These are phyloP conservation scores for Neospermospora avenae DNA, from an alignment of 2,329 filamentous ascomycete genomes.

Conservation along the genomic window DNA sequence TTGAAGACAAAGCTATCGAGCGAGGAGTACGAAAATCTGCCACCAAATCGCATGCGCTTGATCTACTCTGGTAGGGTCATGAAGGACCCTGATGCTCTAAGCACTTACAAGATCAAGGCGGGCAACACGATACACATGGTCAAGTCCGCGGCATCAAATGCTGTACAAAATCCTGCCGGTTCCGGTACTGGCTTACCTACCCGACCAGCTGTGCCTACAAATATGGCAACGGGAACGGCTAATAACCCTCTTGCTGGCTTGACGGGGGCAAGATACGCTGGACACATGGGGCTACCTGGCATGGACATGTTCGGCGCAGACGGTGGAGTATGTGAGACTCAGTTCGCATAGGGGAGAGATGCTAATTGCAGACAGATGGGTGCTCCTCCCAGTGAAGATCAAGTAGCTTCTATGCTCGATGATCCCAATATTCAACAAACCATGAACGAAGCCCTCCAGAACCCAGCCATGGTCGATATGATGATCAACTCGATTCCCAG, in stretches of 20 bases:
- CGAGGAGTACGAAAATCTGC: constrained; percentile 79
- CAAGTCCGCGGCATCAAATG: constrained; percentile 81
- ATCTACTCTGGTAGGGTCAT: constrained; percentile 97
- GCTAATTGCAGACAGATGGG: constrained; percentile 66
- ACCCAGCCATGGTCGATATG: constrained; percentile 91
- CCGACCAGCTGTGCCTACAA: constrained; percentile 62
- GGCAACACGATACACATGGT: constrained; percentile 96
- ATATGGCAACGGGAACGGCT: constrained; percentile 77
- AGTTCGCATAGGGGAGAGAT: neutral
- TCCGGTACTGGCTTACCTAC: constrained; percentile 41
- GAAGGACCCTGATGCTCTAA: constrained; percentile 87
- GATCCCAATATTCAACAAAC: constrained; percentile 83
- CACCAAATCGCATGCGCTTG: constrained; percentile 83
- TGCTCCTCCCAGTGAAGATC: constrained; percentile 75
- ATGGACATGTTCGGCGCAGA: constrained; percentile 90
- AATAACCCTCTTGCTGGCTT: constrained; percentile 88
- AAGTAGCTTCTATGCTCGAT: constrained; percentile 79
- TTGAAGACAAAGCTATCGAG: constrained; percentile 86
- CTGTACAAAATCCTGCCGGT: constrained; percentile 46
- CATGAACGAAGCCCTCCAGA: constrained; percentile 93
- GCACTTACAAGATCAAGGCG: constrained; percentile 89
- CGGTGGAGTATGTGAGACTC: constrained; percentile 69
- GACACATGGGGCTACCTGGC: constrained; percentile 83
- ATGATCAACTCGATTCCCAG: constrained; percentile 91
- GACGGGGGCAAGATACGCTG: constrained; percentile 90